Conservation (phyloP, 2,329 filamentous ascomycete species). For the Neonectria hederae region DNA sequence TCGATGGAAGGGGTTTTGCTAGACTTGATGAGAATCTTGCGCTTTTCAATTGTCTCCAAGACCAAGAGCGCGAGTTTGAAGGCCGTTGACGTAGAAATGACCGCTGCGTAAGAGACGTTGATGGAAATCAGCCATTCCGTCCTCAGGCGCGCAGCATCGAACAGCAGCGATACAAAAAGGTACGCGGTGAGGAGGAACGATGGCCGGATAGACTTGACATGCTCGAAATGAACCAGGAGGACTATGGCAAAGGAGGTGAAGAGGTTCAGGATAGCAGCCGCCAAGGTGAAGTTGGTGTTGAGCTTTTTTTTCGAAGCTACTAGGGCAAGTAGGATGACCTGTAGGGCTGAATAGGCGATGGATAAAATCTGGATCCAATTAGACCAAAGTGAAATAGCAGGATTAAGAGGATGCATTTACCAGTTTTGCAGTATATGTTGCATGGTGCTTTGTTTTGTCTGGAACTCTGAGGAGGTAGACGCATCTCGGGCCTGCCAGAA, state of each 20-base stretch:
- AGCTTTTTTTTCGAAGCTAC: conserved; percentile 38
- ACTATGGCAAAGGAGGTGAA: conserved; percentile 41
- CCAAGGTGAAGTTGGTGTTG: conserved; percentile 43
- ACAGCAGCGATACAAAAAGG: conserved; percentile 43
- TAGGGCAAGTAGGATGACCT: conserved; percentile 41
- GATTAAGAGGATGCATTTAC: conserved; percentile 17
- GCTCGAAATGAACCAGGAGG: conserved; percentile 44
- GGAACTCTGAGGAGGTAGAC: conserved; percentile 37
- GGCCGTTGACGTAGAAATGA: conserved; percentile 34
- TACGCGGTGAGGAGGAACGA: conserved; percentile 45
- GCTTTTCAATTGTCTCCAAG: conserved; percentile 46
- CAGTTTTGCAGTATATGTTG: conserved; percentile 43
- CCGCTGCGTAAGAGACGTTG: conserved; percentile 38
- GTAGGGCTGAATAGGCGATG: conserved; percentile 35
- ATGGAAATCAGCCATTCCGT: conserved; percentile 46
- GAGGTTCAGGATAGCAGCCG: conserved; percentile 42
- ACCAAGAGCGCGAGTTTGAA: conserved; percentile 41
- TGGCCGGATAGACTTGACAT: conserved; percentile 47
- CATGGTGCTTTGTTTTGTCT: conserved; percentile 38
- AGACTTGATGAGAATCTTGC: conserved; percentile 48
- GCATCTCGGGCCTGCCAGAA: conserved; percentile 34
- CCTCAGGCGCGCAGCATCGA: conserved; percentile 46
- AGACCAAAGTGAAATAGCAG: neutral
- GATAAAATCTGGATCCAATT: conserved; percentile 34
- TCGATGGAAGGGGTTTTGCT: conserved; percentile 57